phyloP scores from a whole-genome alignment of 78 protist species.

The Thecamonas trahens region DNA sequence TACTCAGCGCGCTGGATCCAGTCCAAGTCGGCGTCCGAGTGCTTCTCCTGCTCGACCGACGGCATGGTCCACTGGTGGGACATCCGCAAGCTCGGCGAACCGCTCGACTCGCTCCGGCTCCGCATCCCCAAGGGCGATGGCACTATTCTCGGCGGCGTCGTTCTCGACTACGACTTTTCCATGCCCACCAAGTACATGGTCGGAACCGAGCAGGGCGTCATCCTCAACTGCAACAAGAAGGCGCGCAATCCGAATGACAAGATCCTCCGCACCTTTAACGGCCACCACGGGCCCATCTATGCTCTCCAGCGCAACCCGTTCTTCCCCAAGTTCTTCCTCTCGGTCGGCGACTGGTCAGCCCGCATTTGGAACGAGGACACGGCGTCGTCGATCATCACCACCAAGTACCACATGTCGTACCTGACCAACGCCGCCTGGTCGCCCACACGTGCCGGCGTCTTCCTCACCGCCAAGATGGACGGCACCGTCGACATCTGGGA shows the following conservation, averaged over 20 bases:
- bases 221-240: constrained; percentile 53
- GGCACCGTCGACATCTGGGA: constrained; percentile 80
- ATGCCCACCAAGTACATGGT: constrained; percentile 66
- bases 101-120: constrained; percentile 36
- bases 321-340: constrained; percentile 58
- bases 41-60: constrained; percentile 61
- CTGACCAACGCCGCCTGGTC: constrained; percentile 69
- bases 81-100: constrained; percentile 55
- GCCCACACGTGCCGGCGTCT: constrained; percentile 64
- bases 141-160: constrained; percentile 28
- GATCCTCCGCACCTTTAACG: constrained; percentile 36
- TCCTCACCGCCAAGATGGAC: constrained; percentile 60
- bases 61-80: constrained; percentile 56
- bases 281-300: constrained; percentile 82
- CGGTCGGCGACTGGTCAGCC: constrained; percentile 83
- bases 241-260: constrained; percentile 46
- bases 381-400: constrained; percentile 46
- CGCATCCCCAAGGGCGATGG: neutral
- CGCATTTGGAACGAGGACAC: constrained; percentile 68
- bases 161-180: constrained; percentile 34
- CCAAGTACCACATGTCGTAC: constrained; percentile 43
- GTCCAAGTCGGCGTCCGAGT: constrained; percentile 64
- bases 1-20: constrained; percentile 50
- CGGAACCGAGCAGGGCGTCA: constrained; percentile 76
- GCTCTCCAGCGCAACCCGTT: constrained; percentile 55